Evolutionary conservation across 176 grass and related monocot genomes (phyloP).

Genomic region (Oryza meyeriana): DNA sequence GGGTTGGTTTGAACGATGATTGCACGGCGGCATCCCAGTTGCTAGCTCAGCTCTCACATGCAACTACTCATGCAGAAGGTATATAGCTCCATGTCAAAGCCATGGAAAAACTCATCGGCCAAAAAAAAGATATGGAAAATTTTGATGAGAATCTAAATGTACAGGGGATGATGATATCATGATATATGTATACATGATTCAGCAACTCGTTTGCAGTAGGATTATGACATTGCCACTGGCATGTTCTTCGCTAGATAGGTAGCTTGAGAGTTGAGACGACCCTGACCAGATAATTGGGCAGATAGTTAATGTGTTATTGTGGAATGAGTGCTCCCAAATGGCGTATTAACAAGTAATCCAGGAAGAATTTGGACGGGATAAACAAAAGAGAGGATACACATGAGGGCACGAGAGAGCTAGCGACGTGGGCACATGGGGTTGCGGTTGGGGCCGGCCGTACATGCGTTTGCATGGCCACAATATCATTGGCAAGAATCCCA

Average conservation of each 20-base stretch:
- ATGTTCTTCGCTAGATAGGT: background rate
- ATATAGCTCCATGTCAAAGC: slow-evolving; percentile 18
- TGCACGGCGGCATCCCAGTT: slow-evolving; percentile 1
- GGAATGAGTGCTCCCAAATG: slow-evolving; percentile 8
- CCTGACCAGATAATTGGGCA: background rate
- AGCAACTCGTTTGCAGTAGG: background rate
- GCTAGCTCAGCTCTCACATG: slow-evolving; percentile 26
- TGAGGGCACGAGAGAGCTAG: slow-evolving; percentile 41
- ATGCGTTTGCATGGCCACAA: background rate
- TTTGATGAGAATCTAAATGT: background rate
- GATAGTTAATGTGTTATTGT: background rate
- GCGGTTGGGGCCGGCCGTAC: background rate
- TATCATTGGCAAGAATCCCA: background rate
- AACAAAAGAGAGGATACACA: slow-evolving; percentile 2
- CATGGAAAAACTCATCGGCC: background rate
- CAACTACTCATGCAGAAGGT: background rate
- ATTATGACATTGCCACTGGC: background rate
- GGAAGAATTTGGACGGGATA: background rate
- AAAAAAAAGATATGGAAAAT: background rate
- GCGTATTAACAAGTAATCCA: background rate
- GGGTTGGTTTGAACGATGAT: background rate
- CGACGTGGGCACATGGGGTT: slow-evolving; percentile 32
- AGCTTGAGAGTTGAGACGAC: background rate
- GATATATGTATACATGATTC: background rate
- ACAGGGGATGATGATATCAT: background rate